phyloP scores from a whole-genome alignment of 306 rosid genomes.

The Mimosa bimucronata region DNA sequence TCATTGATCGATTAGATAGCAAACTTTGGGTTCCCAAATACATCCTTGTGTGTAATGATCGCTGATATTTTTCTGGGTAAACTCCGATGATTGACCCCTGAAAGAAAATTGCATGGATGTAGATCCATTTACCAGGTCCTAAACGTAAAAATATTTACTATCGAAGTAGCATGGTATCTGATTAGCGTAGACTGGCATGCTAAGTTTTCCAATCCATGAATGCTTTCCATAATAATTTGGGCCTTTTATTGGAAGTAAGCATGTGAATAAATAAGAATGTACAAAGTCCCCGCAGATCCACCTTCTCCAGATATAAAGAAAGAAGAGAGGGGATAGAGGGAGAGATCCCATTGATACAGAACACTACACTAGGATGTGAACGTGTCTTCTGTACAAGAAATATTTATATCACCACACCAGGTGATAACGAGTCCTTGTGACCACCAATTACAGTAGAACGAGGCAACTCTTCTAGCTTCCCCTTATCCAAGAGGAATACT shows the following conservation, averaged over 20 bases:
- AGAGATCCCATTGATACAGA: too few relatives aligned
- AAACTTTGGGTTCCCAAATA: slow-evolving; percentile 11
- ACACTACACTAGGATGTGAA: not conserved
- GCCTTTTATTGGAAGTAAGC: not conserved
- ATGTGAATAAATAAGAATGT: not conserved
- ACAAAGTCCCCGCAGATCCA: not conserved
- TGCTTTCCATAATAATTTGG: not conserved
- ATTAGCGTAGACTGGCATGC: not conserved
- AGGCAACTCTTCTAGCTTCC: slow-evolving; percentile 75
- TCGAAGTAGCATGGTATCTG: not conserved
- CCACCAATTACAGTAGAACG: slow-evolving; percentile 47
- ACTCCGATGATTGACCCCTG: slow-evolving; percentile 13
- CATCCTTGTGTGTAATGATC: slow-evolving; percentile 11
- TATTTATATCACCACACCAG: slow-evolving; percentile 57
- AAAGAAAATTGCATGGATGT: not conserved
- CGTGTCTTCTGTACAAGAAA: not conserved
- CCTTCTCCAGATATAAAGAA: too few relatives aligned
- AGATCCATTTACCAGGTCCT: slow-evolving; percentile 3
- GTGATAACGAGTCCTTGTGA: slow-evolving; percentile 45
- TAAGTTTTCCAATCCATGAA: not conserved
- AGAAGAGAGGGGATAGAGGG: too few relatives aligned
- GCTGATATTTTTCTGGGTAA: not conserved
- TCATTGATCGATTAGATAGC: slow-evolving; percentile 11
- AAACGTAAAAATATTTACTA: not conserved
- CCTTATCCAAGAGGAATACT: slow-evolving; percentile 63